Percentiles rank a stretch among this genome's conserved stretches.
These are phyloP conservation scores for Murraya koenigii DNA, from an alignment of 345 rosid species.

Conservation along the genomic window DNA sequence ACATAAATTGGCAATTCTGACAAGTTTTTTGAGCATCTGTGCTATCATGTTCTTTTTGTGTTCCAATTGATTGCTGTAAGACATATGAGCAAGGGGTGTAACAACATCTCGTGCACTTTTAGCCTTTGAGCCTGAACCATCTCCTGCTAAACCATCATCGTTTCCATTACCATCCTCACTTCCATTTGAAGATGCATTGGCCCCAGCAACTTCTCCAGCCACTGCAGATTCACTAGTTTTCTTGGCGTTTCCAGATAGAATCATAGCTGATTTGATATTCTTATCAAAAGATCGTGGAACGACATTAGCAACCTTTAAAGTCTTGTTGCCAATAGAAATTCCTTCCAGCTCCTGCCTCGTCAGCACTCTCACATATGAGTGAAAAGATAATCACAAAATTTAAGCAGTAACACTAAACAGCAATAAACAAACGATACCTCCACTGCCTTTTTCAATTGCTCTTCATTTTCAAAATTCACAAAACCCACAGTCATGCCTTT, in stretches of 20 bases:
- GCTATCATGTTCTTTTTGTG: constrained; percentile 54
- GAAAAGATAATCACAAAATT: constrained; percentile 8
- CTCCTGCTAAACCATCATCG: constrained; percentile 26
- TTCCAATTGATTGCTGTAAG: constrained; percentile 73
- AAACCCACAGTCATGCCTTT: constrained; percentile 82
- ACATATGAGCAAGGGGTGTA: constrained; percentile 74
- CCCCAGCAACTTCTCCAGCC: constrained; percentile 28
- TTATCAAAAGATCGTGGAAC: constrained; percentile 61
- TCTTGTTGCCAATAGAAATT: constrained; percentile 55
- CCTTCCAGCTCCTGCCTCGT: constrained; percentile 65
- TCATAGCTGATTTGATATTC: constrained; percentile 47
- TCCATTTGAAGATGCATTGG: constrained; percentile 14
- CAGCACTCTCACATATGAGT: constrained; percentile 15
- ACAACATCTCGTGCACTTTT: constrained; percentile 80
- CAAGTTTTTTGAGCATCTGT: constrained; percentile 86
- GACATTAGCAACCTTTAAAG: constrained; percentile 72
- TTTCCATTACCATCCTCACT: constrained; percentile 31
- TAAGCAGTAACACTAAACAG: neutral
- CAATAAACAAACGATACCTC: constrained; percentile 37
- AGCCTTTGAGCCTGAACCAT: constrained; percentile 29
- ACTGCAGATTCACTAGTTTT: constrained; percentile 19
- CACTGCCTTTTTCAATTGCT: constrained; percentile 53
- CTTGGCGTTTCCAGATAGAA: constrained; percentile 4
- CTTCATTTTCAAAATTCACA: constrained; percentile 66
- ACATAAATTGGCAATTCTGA: constrained; percentile 27